Percentiles rank a stretch among this genome's conserved stretches.
phyloP scores from a whole-genome alignment of 2,329 filamentous ascomycete genomes.

The Beauveria varroae region DNA sequence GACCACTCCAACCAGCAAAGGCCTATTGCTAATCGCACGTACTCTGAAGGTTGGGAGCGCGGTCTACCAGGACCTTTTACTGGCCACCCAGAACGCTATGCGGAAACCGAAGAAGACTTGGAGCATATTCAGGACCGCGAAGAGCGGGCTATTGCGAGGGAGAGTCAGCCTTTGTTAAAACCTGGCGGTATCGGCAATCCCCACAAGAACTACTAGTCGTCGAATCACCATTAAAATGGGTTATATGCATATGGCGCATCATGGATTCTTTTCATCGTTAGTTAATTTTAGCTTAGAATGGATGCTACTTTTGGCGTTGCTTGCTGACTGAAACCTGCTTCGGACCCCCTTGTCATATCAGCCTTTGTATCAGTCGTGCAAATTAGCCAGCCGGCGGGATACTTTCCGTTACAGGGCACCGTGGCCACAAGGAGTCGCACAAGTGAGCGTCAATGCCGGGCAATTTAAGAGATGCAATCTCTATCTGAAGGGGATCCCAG shows the following conservation, averaged over 20 bases:
- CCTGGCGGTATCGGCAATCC: constrained; percentile 44
- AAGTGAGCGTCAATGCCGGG: neutral
- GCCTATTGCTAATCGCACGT: constrained; percentile 34
- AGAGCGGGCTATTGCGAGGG: constrained; percentile 41
- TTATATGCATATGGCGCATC: neutral
- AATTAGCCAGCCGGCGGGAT: neutral
- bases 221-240: neutral
- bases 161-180: constrained; percentile 42
- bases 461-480: neutral
- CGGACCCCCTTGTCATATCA: neutral
- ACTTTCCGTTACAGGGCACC: neutral
- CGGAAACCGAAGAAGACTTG: constrained; percentile 43
- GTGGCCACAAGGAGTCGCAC: neutral
- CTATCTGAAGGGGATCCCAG: neutral
- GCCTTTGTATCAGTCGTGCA: neutral
- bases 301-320: neutral
- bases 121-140: constrained; percentile 43
- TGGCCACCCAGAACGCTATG: constrained; percentile 44
- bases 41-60: constrained; percentile 44
- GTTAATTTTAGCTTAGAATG: neutral
- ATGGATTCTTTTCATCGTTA: neutral
- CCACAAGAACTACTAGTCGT: constrained; percentile 30
- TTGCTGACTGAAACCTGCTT: neutral
- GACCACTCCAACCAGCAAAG: constrained; percentile 23
- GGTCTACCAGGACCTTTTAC: constrained; percentile 43